These are phyloP conservation scores for Halophytophthora batemanensis DNA, from an alignment of 352 stramenopile genomes.

Conservation along the genomic window DNA sequence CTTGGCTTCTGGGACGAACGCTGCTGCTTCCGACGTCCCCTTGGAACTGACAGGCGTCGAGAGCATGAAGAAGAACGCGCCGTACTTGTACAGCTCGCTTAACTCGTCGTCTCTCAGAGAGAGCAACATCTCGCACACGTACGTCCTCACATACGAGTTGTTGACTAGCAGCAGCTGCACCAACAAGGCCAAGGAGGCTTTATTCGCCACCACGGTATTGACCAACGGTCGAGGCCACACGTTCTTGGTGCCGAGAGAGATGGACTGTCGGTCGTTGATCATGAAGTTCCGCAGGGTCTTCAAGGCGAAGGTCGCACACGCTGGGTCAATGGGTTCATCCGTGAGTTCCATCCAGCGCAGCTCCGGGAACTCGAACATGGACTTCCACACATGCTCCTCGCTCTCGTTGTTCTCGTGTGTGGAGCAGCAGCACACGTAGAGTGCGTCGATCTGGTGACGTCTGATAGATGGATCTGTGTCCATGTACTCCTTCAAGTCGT, in stretches of 20 bases:
- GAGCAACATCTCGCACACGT: conserved; percentile 65
- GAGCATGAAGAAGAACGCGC: conserved; percentile 78
- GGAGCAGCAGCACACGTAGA: conserved; percentile 73
- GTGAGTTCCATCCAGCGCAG: conserved; percentile 81
- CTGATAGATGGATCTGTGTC: conserved; percentile 37
- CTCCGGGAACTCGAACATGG: conserved; percentile 61
- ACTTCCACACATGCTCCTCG: conserved; percentile 51
- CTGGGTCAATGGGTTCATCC: conserved; percentile 53
- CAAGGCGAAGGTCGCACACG: conserved; percentile 44
- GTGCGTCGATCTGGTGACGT: conserved; percentile 29
- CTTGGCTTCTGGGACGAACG: conserved; percentile 55
- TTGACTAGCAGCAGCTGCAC: conserved; percentile 70
- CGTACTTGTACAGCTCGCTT: conserved; percentile 53
- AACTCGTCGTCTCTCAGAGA: conserved; percentile 43
- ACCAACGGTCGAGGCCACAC: conserved; percentile 56
- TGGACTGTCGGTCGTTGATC: conserved; percentile 39
- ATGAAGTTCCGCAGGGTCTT: conserved; percentile 65
- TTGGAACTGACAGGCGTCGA: conserved; percentile 25
- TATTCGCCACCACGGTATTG: conserved; percentile 52
- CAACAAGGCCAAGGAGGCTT: conserved; percentile 43
- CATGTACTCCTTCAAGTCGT: conserved; percentile 56
- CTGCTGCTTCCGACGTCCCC: conserved; percentile 19
- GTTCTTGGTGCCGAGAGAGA: conserved; percentile 18
- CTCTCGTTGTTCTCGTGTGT: conserved; percentile 31
- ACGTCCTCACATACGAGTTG: conserved; percentile 37